These are phyloP conservation scores for Ramularia endophylla DNA, from an alignment of 2,329 filamentous ascomycete genomes.

Conservation along the genomic window DNA sequence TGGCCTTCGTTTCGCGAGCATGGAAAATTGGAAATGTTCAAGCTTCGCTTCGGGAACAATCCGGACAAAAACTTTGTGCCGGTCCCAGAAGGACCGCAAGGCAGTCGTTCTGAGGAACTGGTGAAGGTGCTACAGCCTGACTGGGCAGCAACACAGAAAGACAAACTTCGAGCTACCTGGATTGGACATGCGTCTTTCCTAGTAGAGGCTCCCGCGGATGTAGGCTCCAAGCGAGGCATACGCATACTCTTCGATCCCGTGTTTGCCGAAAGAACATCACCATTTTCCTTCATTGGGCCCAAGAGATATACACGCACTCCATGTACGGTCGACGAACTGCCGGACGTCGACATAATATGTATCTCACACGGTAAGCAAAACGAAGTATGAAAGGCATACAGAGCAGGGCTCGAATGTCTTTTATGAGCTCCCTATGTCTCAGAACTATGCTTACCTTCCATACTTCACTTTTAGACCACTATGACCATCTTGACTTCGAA, in stretches of 20 bases:
- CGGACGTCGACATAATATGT: constrained; percentile 46
- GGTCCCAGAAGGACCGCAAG: constrained; percentile 34
- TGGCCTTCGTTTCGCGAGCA: constrained; percentile 39
- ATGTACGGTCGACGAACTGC: constrained; percentile 45
- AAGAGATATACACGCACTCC: constrained; percentile 49
- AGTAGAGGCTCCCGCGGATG: constrained; percentile 35
- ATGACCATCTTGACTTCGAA: constrained; percentile 48
- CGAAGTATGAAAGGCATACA: too few relatives aligned
- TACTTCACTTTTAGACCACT: too few relatives aligned
- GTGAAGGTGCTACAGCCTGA: constrained; percentile 38
- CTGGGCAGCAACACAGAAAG: constrained; percentile 30
- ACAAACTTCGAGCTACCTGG: constrained; percentile 43
- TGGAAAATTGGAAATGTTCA: constrained; percentile 23
- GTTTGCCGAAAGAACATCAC: constrained; percentile 46
- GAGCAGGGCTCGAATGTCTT: too few relatives aligned
- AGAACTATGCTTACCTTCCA: too few relatives aligned
- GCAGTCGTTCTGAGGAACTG: constrained; percentile 32
- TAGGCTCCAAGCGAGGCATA: constrained; percentile 33
- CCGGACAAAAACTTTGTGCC: constrained; percentile 42
- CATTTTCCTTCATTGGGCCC: constrained; percentile 43
- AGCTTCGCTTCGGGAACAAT: constrained; percentile 32
- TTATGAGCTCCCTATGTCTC: too few relatives aligned
- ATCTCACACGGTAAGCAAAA: constrained; percentile 54
- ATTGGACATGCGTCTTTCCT: constrained; percentile 48
- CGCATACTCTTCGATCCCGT: constrained; percentile 50